Evolutionary conservation across 2,329 filamentous ascomycete genomes (phyloP), one percentile per base, ranked within the genome.

Genomic region (Aureobasidium subglaciale): DNA sequence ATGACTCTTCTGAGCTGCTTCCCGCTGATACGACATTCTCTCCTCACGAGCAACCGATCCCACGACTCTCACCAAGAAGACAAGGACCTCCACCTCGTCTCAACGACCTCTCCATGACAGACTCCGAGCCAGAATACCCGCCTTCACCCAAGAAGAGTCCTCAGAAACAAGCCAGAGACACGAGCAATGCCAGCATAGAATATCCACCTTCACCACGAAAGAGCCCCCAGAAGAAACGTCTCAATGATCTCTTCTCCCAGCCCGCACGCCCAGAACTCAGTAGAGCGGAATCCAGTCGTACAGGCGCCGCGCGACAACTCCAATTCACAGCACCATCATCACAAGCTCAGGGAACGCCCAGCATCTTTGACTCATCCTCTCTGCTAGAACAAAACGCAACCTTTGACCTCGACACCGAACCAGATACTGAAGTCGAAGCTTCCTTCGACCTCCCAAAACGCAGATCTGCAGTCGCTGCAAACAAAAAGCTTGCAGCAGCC

Each of bases 11-110:
- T 40, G 65, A 67, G 29, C 59, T 63, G 7, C 11, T 37, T 32
- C 69, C 67, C 41, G 68, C 67, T 46, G 72, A 70, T 55, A 78
- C 79, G 57, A 70, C 71, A 1, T 63, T 71, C 18, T 75, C 74
- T 3, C 70, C 71, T 2, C 63, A 70, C 10, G 69, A 65, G 53
- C 55, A 66, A 11, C 59, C 65, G 13, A 65, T 71, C n/a, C 43
- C 62, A 13, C 66, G 38, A 25, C 29, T 29, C 15, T 63, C 63
- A 10, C 63, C 64, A 13, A 57, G 63, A 48, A 66, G 65, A 18
- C 62, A 63, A 27, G 43, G 30, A 16, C 43, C 64, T 10, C 55
- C 65, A 22, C 59, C 67, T 1, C 66, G 67, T 25, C 58, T 68
- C 3, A 63, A 63, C 8, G 67, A 70, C 40, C 58, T 69, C 5